A percentile compares a stretch with the other conserved stretches of the same genome.
phyloP scores from a whole-genome alignment of 2,329 filamentous ascomycete species.

The Harringtonia aguacate region DNA sequence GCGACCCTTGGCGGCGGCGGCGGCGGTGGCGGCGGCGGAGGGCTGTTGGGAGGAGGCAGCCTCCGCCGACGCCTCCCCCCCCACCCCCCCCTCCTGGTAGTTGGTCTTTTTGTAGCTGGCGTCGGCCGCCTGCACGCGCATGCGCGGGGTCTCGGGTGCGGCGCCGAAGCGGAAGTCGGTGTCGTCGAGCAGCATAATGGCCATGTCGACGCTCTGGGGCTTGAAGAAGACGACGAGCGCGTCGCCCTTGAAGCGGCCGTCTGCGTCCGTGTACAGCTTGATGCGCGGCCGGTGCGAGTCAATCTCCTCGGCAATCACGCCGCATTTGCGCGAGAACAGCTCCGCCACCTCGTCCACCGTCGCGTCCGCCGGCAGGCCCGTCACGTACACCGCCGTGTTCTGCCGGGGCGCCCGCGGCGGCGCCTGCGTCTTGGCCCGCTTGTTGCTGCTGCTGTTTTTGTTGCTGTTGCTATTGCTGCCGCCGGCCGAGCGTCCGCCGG shows the following conservation, averaged over 20 bases:
- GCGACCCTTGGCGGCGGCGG: conserved; percentile 8
- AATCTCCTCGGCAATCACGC: conserved; percentile 89
- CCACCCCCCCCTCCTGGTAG: conserved; percentile 29
- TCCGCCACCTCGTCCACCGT: conserved; percentile 72
- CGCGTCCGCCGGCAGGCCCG: conserved; percentile 70
- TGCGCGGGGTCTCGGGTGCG: conserved; percentile 40
- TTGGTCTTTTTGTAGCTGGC: conserved; percentile 84
- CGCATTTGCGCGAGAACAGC: conserved; percentile 73
- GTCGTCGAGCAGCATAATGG: conserved; percentile 71
- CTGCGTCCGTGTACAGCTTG: conserved; percentile 78
- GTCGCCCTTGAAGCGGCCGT: conserved; percentile 85
- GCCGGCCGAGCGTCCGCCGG: too few relatives aligned
- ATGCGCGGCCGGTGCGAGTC: conserved; percentile 80
- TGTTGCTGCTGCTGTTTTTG: conserved; percentile 3
- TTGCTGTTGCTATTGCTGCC: too few relatives aligned
- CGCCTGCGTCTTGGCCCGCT: conserved; percentile 13
- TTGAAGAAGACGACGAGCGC: conserved; percentile 92
- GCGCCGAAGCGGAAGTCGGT: conserved; percentile 59
- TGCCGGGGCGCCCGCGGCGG: conserved; percentile 43
- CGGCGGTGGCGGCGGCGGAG: neutral
- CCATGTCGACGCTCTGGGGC: conserved; percentile 81
- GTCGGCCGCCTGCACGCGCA: conserved; percentile 77
- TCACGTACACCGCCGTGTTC: conserved; percentile 90
- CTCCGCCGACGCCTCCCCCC: conserved; percentile 3
- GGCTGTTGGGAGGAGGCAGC: too few relatives aligned